Base-by-base conservation (phyloP, 176 grass and related monocot species). In the Olyra latifolia region DNA sequence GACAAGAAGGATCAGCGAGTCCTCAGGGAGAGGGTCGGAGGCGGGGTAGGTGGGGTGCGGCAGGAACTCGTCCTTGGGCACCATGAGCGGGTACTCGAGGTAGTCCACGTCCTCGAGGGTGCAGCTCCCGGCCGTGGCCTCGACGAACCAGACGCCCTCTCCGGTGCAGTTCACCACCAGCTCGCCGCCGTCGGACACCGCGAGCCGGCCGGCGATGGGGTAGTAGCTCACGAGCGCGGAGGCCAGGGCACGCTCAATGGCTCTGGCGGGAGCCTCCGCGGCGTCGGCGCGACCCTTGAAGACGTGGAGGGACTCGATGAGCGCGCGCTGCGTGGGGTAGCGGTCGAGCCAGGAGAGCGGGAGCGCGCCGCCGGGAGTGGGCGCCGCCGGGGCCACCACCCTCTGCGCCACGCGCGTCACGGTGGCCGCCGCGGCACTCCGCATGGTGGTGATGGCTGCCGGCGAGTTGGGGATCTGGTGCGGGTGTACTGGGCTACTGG, bases 261-360 rank as follows among this genome's bases (percentile, higher is more conserved):
- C 79, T 79, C 0, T 23, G 8, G 83, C 82, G 22, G 86, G 72
- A 24, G 38, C 24, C 30, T 58, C 84, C 27, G 27, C 68, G 60
- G 78, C 69, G 8, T 30, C 60, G 14, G 71, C 80, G 30, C 82
- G 85, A 71, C 84, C 85, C 72, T 97, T 91, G 94, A 97, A 97
- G 77, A 97, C 89, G 54, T 97, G 94, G 29, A 97, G 88, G 58
- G 93, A 97, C 76, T 97, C 93, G 69, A 97, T 97, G 72, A 97
- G 85, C 42, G 93, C 93, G 20, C 88, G 77, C 79, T 97, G 94
- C 4, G 94, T 93, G 63, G 94, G 94, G 88, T 97, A 97, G 13
- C 94, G 91, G 63, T 97, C 94, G 11, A 97, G 91, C 94, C 91
- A 97, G 59, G 94, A 97, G 7, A 97, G 88, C 12, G 72, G 64